Evolutionary conservation across 148 eudicot genomes (phyloP).

Genomic region (Vaccinium corymbosum): DNA sequence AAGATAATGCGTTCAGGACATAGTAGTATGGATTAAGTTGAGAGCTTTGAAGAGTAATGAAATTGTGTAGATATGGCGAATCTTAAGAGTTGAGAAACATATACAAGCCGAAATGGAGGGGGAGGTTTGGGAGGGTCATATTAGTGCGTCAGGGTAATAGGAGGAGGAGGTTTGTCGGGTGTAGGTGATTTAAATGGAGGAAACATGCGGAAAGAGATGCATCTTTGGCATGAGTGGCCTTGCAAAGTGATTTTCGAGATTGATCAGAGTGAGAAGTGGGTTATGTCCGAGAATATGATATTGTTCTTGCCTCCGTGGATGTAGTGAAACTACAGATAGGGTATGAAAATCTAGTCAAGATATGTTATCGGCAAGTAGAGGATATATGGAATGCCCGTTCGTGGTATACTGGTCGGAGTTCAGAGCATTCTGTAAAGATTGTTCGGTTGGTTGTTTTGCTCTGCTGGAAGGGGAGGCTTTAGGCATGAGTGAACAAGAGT

Average conservation of each 20-base stretch:
- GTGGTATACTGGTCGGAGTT: background rate
- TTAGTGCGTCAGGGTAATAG: background rate
- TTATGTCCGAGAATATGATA: background rate
- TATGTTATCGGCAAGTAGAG: background rate
- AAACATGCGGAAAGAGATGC: background rate
- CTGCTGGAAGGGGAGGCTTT: background rate
- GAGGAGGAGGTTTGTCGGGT: background rate
- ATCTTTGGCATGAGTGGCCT: background rate
- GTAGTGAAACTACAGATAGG: background rate
- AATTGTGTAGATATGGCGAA: background rate
- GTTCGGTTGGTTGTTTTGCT: background rate
- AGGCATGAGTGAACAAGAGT: background rate
- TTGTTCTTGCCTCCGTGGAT: background rate
- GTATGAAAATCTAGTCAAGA: background rate
- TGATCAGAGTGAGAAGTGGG: background rate
- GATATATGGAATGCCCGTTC: background rate
- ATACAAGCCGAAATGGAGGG: background rate
- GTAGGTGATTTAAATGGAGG: background rate
- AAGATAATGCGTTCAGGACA: background rate
- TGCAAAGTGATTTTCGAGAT: background rate
- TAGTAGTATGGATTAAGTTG: background rate
- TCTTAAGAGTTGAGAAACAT: background rate
- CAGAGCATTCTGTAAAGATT: background rate
- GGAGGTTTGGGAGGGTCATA: conserved; percentile 5
- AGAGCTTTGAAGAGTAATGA: background rate